Evolutionary conservation across 331 rosid genomes (phyloP).

Genomic region (Quercus tomentella): DNA sequence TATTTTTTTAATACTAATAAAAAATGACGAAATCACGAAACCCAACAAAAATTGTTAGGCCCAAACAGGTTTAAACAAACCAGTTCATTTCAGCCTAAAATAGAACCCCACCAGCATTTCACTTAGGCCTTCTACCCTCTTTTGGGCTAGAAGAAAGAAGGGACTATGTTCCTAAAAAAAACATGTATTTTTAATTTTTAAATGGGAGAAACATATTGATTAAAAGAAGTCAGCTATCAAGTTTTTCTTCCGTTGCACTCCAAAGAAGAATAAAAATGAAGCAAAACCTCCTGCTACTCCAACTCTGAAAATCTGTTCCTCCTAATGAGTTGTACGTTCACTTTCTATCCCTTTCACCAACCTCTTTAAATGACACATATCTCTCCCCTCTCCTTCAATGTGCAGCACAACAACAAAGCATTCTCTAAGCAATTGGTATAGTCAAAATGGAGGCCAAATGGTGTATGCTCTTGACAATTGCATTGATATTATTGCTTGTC

Average conservation of each 20-base stretch:
- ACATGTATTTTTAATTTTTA: too few relatives aligned
- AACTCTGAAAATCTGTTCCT: constrained; percentile 48
- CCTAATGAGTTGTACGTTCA: constrained; percentile 54
- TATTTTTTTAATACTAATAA: too few relatives aligned
- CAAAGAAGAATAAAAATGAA: constrained; percentile 43
- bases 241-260: constrained; percentile 38
- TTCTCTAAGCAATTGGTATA: neutral
- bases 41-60: too few relatives aligned
- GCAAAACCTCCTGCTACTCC: constrained; percentile 46
- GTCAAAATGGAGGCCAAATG: constrained; percentile 51
- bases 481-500: constrained; percentile 17
- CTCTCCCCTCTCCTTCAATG: constrained; percentile 13
- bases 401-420: neutral
- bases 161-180: too few relatives aligned
- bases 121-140: too few relatives aligned
- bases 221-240: neutral
- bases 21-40: too few relatives aligned
- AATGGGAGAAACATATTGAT: too few relatives aligned
- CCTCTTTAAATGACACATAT: constrained; percentile 7
- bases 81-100: too few relatives aligned
- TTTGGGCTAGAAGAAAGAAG: too few relatives aligned
- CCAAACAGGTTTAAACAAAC: too few relatives aligned
- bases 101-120: too few relatives aligned
- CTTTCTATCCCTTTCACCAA: constrained; percentile 60
- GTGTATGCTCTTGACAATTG: constrained; percentile 31